phyloP scores from a whole-genome alignment of 345 rosid genomes.

The Pseudoturritis turrita region DNA sequence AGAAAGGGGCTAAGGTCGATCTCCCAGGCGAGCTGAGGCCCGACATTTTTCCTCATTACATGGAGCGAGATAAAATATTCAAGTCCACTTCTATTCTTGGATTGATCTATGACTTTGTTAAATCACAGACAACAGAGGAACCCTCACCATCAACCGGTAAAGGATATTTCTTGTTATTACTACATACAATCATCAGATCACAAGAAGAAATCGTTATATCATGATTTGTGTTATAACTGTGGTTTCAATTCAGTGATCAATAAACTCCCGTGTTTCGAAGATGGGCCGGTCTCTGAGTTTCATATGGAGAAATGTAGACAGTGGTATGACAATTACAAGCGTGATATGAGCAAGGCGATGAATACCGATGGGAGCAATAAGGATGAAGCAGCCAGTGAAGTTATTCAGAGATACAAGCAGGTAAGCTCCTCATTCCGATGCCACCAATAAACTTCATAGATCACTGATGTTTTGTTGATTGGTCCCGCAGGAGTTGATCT shows the following conservation, averaged over 20 bases:
- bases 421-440: conserved; percentile 30
- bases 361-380: neutral
- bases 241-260: conserved; percentile 36
- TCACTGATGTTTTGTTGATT: neutral
- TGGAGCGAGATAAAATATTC: conserved; percentile 42
- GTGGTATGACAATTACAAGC: conserved; percentile 39
- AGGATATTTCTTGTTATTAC: conserved; percentile 6
- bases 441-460: neutral
- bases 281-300: conserved; percentile 1
- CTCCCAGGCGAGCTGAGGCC: conserved; percentile 46
- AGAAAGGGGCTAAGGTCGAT: conserved; percentile 47
- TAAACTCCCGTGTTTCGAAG: conserved; percentile 49
- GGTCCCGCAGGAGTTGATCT: neutral
- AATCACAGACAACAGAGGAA: conserved; percentile 23
- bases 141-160: conserved; percentile 35
- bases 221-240: neutral
- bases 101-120: conserved; percentile 47
- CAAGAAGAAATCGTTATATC: neutral
- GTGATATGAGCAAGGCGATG: conserved; percentile 45
- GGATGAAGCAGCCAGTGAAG: conserved; percentile 27
- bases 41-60: conserved; percentile 48
- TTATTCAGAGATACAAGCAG: conserved; percentile 45
- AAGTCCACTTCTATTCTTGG: conserved; percentile 65
- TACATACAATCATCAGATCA: neutral
- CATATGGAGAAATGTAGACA: conserved; percentile 31